phyloP scores from a whole-genome alignment of 148 eudicot genomes.

The Rhododendron henanense region DNA sequence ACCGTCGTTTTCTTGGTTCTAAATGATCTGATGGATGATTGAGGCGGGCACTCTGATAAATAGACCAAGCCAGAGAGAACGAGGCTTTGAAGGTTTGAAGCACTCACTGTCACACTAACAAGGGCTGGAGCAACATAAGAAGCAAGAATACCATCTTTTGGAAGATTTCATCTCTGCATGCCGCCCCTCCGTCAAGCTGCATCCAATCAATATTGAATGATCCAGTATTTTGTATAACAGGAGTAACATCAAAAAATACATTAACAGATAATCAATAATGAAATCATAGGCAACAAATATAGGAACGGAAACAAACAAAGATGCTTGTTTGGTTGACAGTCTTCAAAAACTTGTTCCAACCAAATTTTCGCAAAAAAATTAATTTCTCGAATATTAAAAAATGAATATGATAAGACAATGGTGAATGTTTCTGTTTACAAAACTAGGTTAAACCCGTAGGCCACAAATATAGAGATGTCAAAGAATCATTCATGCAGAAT shows the following conservation, averaged over 20 bases:
- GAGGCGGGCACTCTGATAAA: not conserved
- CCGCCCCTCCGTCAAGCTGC: not conserved
- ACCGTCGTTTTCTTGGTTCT: not conserved
- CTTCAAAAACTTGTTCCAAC: not conserved
- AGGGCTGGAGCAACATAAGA: conserved; percentile 4
- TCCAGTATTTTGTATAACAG: not conserved
- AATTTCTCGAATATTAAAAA: not conserved
- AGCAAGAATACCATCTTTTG: conserved; percentile 6
- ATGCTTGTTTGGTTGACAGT: not conserved
- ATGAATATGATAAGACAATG: not conserved
- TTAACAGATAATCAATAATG: not conserved
- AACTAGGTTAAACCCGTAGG: not conserved
- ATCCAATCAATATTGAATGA: not conserved
- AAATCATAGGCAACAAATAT: not conserved
- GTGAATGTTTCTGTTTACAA: not conserved
- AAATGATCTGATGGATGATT: not conserved
- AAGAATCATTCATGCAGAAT: not conserved
- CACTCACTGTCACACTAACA: not conserved
- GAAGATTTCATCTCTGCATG: not conserved
- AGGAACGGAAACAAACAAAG: not conserved
- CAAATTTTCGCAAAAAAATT: not conserved
- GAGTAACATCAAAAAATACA: not conserved
- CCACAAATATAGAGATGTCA: not conserved
- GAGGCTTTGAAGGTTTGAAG: conserved; percentile 6
- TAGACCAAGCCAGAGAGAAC: not conserved